Base-by-base conservation (phyloP, 1,139 yeast genomes). In the Yamadazyma pseudoaaseri region DNA sequence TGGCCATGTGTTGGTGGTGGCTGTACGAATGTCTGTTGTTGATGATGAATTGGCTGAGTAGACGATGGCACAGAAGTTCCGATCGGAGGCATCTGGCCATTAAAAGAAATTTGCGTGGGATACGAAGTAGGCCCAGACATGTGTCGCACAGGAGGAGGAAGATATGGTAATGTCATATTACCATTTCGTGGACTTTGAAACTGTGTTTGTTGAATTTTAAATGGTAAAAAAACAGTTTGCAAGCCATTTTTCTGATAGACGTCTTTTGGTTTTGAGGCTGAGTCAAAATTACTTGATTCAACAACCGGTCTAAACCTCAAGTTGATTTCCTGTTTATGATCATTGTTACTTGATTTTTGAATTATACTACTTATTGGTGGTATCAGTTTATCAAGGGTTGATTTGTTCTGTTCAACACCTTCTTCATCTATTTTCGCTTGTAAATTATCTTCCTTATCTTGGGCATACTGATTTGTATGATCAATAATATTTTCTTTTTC, bases 141-240 rank as follows among this genome's bases (percentile, higher is more conserved):
- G n/a, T 29, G 32, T 12, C 32, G 9, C 5, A 29, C 32, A 4
- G 32, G 32, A 10, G 32, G 32, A 4, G 26, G 32, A 16, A 29
- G 23, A 11, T 22, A 29, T 17, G 17, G 32, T 16, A 16, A 8
- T 29, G 32, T 16, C 11, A 6, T 7, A 7, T 23, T 22, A 16
- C 10, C 23, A 15, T 5, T 18, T 12, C 5, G 16, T 21, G 3
- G 26, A n/a, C 6, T 22, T 10, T 29, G 27, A 8, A 29, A 25
- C 7, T 15, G 32, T 3, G 23, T 5, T 11, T 11, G 9, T 13
- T 26, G 21, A 16, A 25, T 22, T 18, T 35, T 35, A 16, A 37
- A 32, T 5, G 35, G 41, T 20, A 37, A 29, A 23, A 34, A 37
- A 10, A 37, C 38, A 16, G 41, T 34, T 30, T 34, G 41, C 11